These are phyloP conservation scores for Vigna trinervia DNA, from an alignment of 306 rosid species.

Conservation along the genomic window DNA sequence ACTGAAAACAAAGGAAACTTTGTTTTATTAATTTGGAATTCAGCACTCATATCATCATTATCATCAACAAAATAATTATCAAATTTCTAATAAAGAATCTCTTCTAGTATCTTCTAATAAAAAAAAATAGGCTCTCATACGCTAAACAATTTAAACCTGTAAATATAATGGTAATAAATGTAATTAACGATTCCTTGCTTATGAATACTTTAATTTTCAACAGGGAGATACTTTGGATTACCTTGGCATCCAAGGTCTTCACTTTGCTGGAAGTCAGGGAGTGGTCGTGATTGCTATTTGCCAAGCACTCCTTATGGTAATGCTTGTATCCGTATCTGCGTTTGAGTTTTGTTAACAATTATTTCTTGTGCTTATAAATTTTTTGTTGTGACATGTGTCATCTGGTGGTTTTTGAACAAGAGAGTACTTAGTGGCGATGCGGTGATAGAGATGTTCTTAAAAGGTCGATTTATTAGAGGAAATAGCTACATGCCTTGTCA, in stretches of 20 bases:
- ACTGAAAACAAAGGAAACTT: too few relatives aligned
- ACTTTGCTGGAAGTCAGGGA: conserved; percentile 97
- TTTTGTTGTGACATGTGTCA: conserved; percentile 16
- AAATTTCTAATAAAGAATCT: too few relatives aligned
- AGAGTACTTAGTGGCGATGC: conserved; percentile 11
- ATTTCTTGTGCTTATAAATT: neutral
- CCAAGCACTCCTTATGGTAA: conserved; percentile 92
- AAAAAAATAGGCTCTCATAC: neutral
- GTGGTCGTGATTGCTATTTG: conserved; percentile 91
- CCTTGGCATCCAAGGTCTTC: conserved; percentile 94
- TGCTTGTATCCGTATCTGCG: conserved; percentile 29
- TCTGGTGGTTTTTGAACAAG: conserved; percentile 3
- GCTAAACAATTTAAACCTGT: neutral
- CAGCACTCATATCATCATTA: too few relatives aligned
- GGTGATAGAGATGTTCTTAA: neutral
- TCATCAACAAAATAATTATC: too few relatives aligned
- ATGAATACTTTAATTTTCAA: conserved; percentile 33
- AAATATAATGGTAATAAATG: conserved; percentile 13
- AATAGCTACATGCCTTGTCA: too few relatives aligned
- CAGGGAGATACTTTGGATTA: conserved; percentile 96
- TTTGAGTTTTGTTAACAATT: conserved; percentile 27
- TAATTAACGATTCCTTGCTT: conserved; percentile 33
- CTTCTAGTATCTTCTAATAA: too few relatives aligned
- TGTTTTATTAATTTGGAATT: too few relatives aligned
- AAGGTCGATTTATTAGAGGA: too few relatives aligned